phyloP scores from a whole-genome alignment of 352 stramenopile species.

The Globisporangium paddicum region DNA sequence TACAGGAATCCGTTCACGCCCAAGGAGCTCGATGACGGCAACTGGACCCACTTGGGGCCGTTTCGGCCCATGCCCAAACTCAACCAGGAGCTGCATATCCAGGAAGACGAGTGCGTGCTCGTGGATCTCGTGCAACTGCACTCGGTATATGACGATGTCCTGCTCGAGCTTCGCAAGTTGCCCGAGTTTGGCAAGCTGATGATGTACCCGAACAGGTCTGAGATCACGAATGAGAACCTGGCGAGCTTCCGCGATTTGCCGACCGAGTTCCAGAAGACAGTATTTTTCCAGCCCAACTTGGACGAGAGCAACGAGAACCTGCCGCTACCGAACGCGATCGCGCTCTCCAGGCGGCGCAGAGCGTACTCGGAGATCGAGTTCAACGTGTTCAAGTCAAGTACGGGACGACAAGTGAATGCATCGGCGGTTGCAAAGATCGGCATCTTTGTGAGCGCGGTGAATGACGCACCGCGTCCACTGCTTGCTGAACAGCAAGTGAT shows the following conservation, averaged over 20 bases:
- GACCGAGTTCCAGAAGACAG: constrained; percentile 36
- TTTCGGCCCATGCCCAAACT: constrained; percentile 34
- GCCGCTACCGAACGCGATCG: constrained; percentile 25
- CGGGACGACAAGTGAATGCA: constrained; percentile 18
- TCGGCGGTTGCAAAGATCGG: constrained; percentile 24
- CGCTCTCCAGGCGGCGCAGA: constrained; percentile 26
- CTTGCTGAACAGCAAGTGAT: constrained; percentile 17
- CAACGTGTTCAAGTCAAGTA: constrained; percentile 26
- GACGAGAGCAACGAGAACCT: constrained; percentile 50
- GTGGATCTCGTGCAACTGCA: constrained; percentile 52
- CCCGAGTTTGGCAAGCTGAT: constrained; percentile 50
- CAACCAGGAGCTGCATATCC: constrained; percentile 27
- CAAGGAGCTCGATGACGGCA: constrained; percentile 3
- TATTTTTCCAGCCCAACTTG: constrained; percentile 43
- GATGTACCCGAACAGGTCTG: constrained; percentile 41
- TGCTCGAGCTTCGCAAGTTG: constrained; percentile 38
- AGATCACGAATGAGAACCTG: constrained; percentile 30
- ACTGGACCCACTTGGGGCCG: constrained; percentile 32
- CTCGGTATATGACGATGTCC: constrained; percentile 57
- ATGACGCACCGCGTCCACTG: constrained; percentile 31
- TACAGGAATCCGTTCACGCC: constrained; percentile 27
- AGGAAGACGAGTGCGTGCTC: constrained; percentile 39
- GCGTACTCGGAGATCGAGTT: constrained; percentile 33
- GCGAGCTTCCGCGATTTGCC: constrained; percentile 37
- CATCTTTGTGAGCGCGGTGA: constrained; percentile 54